phyloP scores from a whole-genome alignment of 2,329 filamentous ascomycete species.

The Scedosporium aurantiacum region DNA sequence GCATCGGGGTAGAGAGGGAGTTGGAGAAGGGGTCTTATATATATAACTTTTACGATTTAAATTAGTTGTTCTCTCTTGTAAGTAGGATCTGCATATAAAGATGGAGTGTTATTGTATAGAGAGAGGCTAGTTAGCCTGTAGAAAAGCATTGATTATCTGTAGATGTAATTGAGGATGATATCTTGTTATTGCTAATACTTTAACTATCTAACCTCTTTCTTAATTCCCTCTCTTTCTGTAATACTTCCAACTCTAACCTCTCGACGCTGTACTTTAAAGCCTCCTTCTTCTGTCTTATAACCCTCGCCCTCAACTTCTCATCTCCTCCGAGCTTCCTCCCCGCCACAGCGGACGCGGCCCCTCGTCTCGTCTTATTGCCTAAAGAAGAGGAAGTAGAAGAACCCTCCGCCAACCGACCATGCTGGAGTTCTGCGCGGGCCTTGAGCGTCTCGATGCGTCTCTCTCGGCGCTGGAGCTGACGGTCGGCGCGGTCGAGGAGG shows the following conservation, averaged over 20 bases:
- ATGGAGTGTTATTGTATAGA: too few species aligned
- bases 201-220: constrained; percentile 35
- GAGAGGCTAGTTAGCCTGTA: too few species aligned
- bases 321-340: constrained; percentile 37
- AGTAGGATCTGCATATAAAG: too few species aligned
- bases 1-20: too few species aligned
- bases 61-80: too few species aligned
- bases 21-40: too few species aligned
- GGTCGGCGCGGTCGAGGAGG: constrained; percentile 70
- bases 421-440: constrained; percentile 72
- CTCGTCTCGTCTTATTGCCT: constrained; percentile 14
- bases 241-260: constrained; percentile 73
- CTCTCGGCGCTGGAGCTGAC: constrained; percentile 71
- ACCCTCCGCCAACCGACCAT: constrained; percentile 45
- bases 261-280: constrained; percentile 79
- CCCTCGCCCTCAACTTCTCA: constrained; percentile 40
- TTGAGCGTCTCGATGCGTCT: constrained; percentile 75
- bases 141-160: too few species aligned
- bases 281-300: constrained; percentile 71
- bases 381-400: constrained; percentile 8
- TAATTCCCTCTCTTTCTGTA: constrained; percentile 57
- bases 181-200: background rate
- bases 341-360: background rate
- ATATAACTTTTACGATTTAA: too few species aligned
- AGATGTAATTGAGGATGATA: too few species aligned